A percentile compares a stretch with the other conserved stretches of the same genome.
These are phyloP conservation scores for Graphilbum fragrans DNA, from an alignment of 2,329 filamentous ascomycete species.

Conservation along the genomic window DNA sequence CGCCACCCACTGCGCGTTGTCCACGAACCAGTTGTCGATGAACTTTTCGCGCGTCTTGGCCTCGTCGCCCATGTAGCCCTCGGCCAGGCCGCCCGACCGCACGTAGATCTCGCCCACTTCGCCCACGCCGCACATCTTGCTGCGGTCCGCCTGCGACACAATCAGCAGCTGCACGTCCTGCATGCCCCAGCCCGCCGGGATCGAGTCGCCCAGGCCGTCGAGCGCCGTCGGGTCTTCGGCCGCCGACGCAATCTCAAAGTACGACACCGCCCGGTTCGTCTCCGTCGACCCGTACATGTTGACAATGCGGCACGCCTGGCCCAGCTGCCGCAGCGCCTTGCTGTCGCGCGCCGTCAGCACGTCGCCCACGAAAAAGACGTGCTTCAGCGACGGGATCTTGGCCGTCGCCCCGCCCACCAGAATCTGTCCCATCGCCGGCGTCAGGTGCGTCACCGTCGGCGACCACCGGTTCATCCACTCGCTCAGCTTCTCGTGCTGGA, in stretches of 20 bases:
- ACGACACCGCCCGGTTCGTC: slow-evolving; percentile 69
- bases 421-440: slow-evolving; percentile 94
- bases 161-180: slow-evolving; percentile 79
- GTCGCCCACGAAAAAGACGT: slow-evolving; percentile 87
- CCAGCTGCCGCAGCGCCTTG: slow-evolving; percentile 60
- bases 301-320: slow-evolving; percentile 60
- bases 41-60: slow-evolving; percentile 58
- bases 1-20: slow-evolving; percentile 56
- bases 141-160: slow-evolving; percentile 55
- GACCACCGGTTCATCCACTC: slow-evolving; percentile 76
- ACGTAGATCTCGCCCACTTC: slow-evolving; percentile 79
- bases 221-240: slow-evolving; percentile 43
- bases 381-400: slow-evolving; percentile 62
- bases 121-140: slow-evolving; percentile 62
- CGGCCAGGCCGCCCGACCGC: slow-evolving; percentile 70
- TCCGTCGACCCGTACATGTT: slow-evolving; percentile 90
- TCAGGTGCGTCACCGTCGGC: slow-evolving; percentile 76
- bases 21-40: slow-evolving; percentile 74
- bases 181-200: slow-evolving; percentile 81
- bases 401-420: slow-evolving; percentile 73
- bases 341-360: slow-evolving; percentile 79
- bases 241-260: slow-evolving; percentile 62
- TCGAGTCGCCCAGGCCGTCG: slow-evolving; percentile 47
- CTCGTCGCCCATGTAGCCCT: slow-evolving; percentile 38
- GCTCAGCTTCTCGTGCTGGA: slow-evolving; percentile 71